Evolutionary conservation across 495 filamentous ascomycete genomes (phyloP).

Genomic region (Geoglossum glabrum): DNA sequence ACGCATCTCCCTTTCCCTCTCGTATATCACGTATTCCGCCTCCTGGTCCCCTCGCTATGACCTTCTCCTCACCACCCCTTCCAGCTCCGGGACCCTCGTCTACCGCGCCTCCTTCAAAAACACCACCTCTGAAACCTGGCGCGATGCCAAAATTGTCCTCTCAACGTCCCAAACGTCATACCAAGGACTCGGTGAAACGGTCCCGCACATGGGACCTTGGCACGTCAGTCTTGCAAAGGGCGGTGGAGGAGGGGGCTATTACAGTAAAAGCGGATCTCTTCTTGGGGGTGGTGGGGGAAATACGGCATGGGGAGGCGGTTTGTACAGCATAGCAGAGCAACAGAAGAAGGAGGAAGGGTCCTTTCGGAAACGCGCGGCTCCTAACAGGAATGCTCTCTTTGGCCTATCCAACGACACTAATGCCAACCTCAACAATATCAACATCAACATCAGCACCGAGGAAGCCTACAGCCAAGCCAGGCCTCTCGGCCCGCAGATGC

Average conservation of each 20-base stretch:
- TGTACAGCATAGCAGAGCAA: conserved; percentile 4
- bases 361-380: not conserved
- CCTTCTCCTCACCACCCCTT: conserved; percentile 35
- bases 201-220: conserved; percentile 40
- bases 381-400: not conserved
- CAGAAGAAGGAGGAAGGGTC: not conserved
- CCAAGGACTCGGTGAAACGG: conserved; percentile 34
- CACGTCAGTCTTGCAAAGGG: conserved; percentile 26
- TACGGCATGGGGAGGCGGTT: conserved; percentile 7
- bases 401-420: not conserved
- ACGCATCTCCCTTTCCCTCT: conserved; percentile 31
- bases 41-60: conserved; percentile 50
- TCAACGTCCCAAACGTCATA: conserved; percentile 50
- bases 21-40: conserved; percentile 41
- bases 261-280: not conserved
- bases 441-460: too few species aligned
- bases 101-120: conserved; percentile 49
- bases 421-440: too few species aligned
- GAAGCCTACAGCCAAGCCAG: too few species aligned
- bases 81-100: conserved; percentile 30
- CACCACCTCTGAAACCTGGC: conserved; percentile 46
- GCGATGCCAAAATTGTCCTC: conserved; percentile 40
- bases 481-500: too few species aligned
- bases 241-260: not conserved
- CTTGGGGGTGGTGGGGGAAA: not conserved